A percentile compares a stretch with the other conserved stretches of the same genome.
Conservation (phyloP, 2,329 filamentous ascomycete species). For the Epichloe elymi region DNA sequence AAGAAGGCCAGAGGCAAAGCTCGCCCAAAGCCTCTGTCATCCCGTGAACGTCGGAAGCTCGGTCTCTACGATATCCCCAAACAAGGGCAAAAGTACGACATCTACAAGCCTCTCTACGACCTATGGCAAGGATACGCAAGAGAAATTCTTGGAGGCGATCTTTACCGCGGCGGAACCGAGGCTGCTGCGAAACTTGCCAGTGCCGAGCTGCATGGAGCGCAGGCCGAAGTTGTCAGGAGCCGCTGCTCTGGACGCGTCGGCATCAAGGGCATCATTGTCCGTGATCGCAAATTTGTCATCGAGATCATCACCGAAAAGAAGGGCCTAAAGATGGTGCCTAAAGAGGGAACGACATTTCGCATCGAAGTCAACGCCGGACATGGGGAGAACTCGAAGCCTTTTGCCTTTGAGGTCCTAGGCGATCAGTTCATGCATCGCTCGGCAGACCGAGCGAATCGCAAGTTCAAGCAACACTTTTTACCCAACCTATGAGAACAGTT, state of each 20-base stretch:
- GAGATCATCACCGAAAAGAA: slow-evolving; percentile 66
- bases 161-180: slow-evolving; percentile 39
- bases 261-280: slow-evolving; percentile 71
- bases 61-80: slow-evolving; percentile 64
- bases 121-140: slow-evolving; percentile 80
- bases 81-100: slow-evolving; percentile 46
- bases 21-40: slow-evolving; percentile 59
- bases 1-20: slow-evolving; percentile 34
- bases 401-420: slow-evolving; percentile 78
- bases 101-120: slow-evolving; percentile 63
- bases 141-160: slow-evolving; percentile 57
- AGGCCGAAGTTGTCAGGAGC: slow-evolving; percentile 71
- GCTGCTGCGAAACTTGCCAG: slow-evolving; percentile 65
- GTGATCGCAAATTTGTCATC: slow-evolving; percentile 77
- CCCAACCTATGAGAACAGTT: slow-evolving; percentile 1
- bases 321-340: slow-evolving; percentile 67
- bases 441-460: slow-evolving; percentile 75
- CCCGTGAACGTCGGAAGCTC: slow-evolving; percentile 60
- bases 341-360: slow-evolving; percentile 77
- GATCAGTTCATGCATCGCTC: slow-evolving; percentile 76
- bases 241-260: slow-evolving; percentile 72
- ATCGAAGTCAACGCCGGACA: slow-evolving; percentile 47
- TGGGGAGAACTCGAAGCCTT: slow-evolving; percentile 13
- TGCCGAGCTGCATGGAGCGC: slow-evolving; percentile 84
- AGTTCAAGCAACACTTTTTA: slow-evolving; percentile 78